Conservation (phyloP, 495 filamentous ascomycete species). For the Chaetomium tenue region DNA sequence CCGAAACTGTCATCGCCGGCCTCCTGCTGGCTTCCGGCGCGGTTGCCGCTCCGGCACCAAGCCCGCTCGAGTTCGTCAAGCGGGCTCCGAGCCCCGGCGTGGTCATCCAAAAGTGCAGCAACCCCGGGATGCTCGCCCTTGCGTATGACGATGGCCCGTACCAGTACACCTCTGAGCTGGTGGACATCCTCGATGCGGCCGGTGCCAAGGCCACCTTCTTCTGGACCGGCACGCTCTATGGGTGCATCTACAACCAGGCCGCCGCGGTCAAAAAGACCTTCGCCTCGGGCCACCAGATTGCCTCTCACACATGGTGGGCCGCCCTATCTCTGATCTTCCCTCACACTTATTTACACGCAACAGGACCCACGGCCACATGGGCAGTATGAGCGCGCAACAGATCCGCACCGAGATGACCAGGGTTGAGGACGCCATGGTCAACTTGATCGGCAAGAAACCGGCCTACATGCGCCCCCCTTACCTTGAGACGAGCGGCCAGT, state of each 20-base stretch:
- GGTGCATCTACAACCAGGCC: slow-evolving; percentile 54
- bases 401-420: slow-evolving; percentile 51
- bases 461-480: slow-evolving; percentile 56
- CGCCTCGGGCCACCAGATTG: slow-evolving; percentile 51
- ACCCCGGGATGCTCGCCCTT: slow-evolving; percentile 44
- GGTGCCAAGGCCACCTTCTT: slow-evolving; percentile 60
- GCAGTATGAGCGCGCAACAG: slow-evolving; percentile 39
- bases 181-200: slow-evolving; percentile 63
- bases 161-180: slow-evolving; percentile 61
- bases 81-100: slow-evolving; percentile 39
- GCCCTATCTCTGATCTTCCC: neutral
- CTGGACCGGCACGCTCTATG: slow-evolving; percentile 55
- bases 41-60: slow-evolving; percentile 34
- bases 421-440: slow-evolving; percentile 52
- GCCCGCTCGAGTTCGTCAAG: slow-evolving; percentile 40
- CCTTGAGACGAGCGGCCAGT: slow-evolving; percentile 48
- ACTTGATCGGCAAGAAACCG: slow-evolving; percentile 54
- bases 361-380: slow-evolving; percentile 49
- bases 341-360: neutral
- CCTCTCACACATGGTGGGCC: slow-evolving; percentile 50
- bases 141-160: slow-evolving; percentile 78
- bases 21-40: slow-evolving; percentile 34
- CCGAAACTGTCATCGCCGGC: slow-evolving; percentile 30
- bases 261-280: slow-evolving; percentile 51
- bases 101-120: slow-evolving; percentile 44